Conservation (phyloP, 805 yeast species). For the Candida andamanensis region DNA sequence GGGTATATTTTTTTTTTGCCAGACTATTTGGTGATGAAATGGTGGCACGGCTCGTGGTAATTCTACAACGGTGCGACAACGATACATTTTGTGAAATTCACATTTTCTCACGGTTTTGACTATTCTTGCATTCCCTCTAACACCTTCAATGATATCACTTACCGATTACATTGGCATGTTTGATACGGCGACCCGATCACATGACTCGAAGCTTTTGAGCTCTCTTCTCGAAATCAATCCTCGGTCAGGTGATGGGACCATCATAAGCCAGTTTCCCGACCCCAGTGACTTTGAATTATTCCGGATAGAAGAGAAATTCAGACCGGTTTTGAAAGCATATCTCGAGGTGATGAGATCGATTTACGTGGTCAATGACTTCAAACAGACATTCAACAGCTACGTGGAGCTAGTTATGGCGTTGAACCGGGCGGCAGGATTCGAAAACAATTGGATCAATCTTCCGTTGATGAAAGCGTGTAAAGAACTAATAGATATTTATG, state of each 20-base stretch:
- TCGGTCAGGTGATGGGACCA: slow-evolving; percentile 22
- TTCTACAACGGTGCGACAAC: too few relatives aligned
- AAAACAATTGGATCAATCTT: slow-evolving; percentile 48
- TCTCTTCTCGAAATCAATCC: slow-evolving; percentile 25
- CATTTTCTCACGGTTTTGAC: too few relatives aligned
- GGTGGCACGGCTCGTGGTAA: too few relatives aligned
- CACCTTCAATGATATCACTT: too few relatives aligned
- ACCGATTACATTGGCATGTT: slow-evolving; percentile 3
- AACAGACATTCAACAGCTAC: slow-evolving; percentile 26
- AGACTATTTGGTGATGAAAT: too few relatives aligned
- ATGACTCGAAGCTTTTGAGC: slow-evolving; percentile 4
- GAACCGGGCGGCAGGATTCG: slow-evolving; percentile 50
- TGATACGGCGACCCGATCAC: slow-evolving; percentile 1
- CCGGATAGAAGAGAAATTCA: slow-evolving; percentile 32
- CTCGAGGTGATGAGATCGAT: slow-evolving; percentile 31
- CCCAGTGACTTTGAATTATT: slow-evolving; percentile 39
- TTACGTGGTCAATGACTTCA: slow-evolving; percentile 27
- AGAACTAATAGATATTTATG: slow-evolving; percentile 37
- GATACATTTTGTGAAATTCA: too few relatives aligned
- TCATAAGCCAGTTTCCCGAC: slow-evolving; percentile 26
- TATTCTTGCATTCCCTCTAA: too few relatives aligned
- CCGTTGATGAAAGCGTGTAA: slow-evolving; percentile 38
- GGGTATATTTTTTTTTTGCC: too few relatives aligned
- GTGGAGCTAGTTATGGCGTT: slow-evolving; percentile 41
- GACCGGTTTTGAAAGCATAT: slow-evolving; percentile 27